Conservation (phyloP, 768 basidiomycete species). For the Pluteus cervinus region DNA sequence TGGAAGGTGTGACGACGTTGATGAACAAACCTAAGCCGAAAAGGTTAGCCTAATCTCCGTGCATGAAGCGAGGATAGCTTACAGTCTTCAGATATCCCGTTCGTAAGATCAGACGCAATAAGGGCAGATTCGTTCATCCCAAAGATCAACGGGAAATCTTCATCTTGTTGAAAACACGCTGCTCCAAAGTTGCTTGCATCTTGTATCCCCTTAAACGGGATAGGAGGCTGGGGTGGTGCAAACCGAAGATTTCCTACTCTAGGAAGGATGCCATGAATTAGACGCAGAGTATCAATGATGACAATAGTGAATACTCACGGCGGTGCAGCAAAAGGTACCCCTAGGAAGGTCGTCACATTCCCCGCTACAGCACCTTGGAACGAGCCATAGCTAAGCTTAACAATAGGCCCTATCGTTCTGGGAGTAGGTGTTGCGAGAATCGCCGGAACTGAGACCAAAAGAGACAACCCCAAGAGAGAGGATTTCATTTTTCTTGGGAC, state of each 20-base stretch:
- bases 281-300: neutral
- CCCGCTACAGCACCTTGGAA: no score
- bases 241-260: slow-evolving; percentile 32
- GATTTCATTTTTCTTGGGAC: no score
- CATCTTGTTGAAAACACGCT: slow-evolving; percentile 33
- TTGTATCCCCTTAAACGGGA: slow-evolving; percentile 22
- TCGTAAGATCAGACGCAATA: slow-evolving; percentile 7
- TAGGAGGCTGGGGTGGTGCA: slow-evolving; percentile 21
- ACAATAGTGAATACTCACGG: slow-evolving; percentile 20
- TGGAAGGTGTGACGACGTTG: slow-evolving; percentile 32
- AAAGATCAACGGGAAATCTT: neutral
- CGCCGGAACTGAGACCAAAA: no score
- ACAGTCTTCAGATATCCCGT: slow-evolving; percentile 24
- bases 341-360: no score
- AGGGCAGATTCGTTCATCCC: slow-evolving; percentile 8
- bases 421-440: no score
- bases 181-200: slow-evolving; percentile 29
- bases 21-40: slow-evolving; percentile 29
- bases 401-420: no score
- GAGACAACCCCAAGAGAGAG: no score
- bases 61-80: neutral
- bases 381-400: no score
- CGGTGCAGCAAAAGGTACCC: no score
- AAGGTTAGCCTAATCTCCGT: slow-evolving; percentile 2
- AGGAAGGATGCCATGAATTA: neutral